phyloP scores from a whole-genome alignment of 306 rosid genomes.

The Quercus alba region DNA sequence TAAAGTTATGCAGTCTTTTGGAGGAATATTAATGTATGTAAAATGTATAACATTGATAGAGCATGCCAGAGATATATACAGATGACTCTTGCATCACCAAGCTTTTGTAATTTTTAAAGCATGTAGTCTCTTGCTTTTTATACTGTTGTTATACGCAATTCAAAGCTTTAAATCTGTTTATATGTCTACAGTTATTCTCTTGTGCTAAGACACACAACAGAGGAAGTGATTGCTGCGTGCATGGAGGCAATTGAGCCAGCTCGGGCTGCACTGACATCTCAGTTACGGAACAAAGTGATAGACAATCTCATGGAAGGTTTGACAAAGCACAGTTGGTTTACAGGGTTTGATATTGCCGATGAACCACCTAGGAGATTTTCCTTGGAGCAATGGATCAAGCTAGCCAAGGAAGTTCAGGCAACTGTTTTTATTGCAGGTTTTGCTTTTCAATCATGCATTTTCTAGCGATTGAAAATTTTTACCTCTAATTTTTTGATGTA shows the following conservation, averaged over 20 bases:
- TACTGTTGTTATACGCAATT: slow-evolving; percentile 5
- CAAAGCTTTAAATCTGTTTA: slow-evolving; percentile 6
- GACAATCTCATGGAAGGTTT: slow-evolving; percentile 72
- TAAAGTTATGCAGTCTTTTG: background rate
- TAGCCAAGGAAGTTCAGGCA: slow-evolving; percentile 75
- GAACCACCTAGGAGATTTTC: slow-evolving; percentile 57
- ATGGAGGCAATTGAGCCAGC: slow-evolving; percentile 80
- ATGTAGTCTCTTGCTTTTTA: background rate
- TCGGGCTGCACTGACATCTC: slow-evolving; percentile 72
- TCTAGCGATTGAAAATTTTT: slow-evolving; percentile 5
- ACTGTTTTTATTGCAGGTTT: slow-evolving; percentile 87
- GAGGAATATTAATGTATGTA: background rate
- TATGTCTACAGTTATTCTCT: slow-evolving; percentile 73
- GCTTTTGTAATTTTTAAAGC: background rate
- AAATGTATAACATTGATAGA: background rate
- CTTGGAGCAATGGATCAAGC: slow-evolving; percentile 74
- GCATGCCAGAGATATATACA: background rate
- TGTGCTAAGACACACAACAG: slow-evolving; percentile 93
- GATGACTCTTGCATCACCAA: background rate
- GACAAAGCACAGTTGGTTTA: slow-evolving; percentile 70
- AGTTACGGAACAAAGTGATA: slow-evolving; percentile 60
- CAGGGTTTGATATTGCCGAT: slow-evolving; percentile 74
- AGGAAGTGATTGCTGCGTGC: slow-evolving; percentile 95
- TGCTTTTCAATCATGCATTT: slow-evolving; percentile 8
- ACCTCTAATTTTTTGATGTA: background rate